These are phyloP conservation scores for Mycena pura DNA, from an alignment of 768 basidiomycete genomes.

Conservation along the genomic window DNA sequence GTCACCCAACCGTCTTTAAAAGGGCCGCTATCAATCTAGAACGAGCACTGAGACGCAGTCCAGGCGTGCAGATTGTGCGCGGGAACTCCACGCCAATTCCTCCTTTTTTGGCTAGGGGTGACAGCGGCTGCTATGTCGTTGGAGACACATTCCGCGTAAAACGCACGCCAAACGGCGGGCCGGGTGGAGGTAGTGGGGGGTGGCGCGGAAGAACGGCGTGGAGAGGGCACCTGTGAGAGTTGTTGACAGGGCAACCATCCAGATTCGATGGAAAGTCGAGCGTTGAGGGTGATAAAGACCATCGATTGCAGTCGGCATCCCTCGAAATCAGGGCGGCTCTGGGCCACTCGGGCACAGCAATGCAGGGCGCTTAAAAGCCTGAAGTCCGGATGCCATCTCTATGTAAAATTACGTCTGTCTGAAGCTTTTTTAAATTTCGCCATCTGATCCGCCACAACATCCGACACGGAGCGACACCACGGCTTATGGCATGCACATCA, in stretches of 20 bases:
- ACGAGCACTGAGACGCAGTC: neutral
- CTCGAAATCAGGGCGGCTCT: no score
- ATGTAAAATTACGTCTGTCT: no score
- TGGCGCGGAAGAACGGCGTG: slow-evolving; percentile 6
- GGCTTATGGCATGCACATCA: no score
- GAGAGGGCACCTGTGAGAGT: neutral
- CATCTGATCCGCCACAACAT: no score
- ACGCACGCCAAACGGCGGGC: neutral
- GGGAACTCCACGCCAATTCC: neutral
- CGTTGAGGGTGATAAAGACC: no score
- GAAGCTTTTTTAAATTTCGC: no score
- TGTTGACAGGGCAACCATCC: slow-evolving; percentile 14
- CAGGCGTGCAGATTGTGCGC: neutral
- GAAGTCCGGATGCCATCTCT: no score
- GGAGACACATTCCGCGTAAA: slow-evolving; percentile 1
- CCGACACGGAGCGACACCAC: no score
- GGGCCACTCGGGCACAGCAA: no score
- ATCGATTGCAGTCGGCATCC: no score
- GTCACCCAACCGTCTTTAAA: neutral
- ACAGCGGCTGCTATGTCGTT: neutral
- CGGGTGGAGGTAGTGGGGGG: neutral
- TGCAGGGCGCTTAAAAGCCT: no score
- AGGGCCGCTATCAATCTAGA: neutral
- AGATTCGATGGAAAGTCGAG: no score
- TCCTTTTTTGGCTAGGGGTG: neutral